Evolutionary conservation across 2,329 filamentous ascomycete genomes (phyloP).

Genomic region (Alternaria rosae): DNA sequence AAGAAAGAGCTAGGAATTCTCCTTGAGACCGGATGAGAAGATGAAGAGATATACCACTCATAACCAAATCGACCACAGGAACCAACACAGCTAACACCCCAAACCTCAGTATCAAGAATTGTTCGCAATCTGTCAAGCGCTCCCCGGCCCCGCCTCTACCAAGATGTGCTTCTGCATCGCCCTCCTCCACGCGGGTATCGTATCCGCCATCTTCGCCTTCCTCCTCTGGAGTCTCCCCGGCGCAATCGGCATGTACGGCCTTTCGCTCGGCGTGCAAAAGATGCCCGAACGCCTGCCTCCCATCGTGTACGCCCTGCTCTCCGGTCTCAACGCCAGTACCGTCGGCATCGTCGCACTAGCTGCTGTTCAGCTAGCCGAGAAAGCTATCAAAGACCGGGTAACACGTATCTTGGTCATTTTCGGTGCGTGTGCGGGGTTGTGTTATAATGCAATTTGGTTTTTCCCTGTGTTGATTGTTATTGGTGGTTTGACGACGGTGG

Average conservation of each 20-base stretch:
- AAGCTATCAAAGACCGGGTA: conserved; percentile 70
- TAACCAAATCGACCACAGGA: neutral
- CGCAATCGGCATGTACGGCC: conserved; percentile 72
- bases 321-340: conserved; percentile 74
- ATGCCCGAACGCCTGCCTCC: conserved; percentile 66
- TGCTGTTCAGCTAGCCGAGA: conserved; percentile 71
- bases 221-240: conserved; percentile 74
- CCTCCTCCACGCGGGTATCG: conserved; percentile 67
- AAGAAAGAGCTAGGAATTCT: neutral
- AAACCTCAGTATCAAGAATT: conserved; percentile 70
- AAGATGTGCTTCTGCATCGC: conserved; percentile 76
- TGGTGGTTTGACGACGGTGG: conserved; percentile 61
- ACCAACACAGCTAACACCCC: neutral
- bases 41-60: neutral
- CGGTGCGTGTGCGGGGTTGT: conserved; percentile 68
- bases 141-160: conserved; percentile 72
- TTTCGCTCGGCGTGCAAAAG: conserved; percentile 69
- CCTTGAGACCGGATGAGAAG: neutral
- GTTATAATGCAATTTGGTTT: conserved; percentile 78
- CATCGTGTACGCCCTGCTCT: conserved; percentile 72
- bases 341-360: conserved; percentile 76
- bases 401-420: conserved; percentile 71
- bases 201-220: conserved; percentile 66
- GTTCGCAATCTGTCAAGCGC: conserved; percentile 72
- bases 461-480: conserved; percentile 70